Percentiles rank a stretch among this genome's conserved stretches.
These are phyloP conservation scores for Neurospora discreta DNA, from an alignment of 495 filamentous ascomycete genomes.

Conservation along the genomic window DNA sequence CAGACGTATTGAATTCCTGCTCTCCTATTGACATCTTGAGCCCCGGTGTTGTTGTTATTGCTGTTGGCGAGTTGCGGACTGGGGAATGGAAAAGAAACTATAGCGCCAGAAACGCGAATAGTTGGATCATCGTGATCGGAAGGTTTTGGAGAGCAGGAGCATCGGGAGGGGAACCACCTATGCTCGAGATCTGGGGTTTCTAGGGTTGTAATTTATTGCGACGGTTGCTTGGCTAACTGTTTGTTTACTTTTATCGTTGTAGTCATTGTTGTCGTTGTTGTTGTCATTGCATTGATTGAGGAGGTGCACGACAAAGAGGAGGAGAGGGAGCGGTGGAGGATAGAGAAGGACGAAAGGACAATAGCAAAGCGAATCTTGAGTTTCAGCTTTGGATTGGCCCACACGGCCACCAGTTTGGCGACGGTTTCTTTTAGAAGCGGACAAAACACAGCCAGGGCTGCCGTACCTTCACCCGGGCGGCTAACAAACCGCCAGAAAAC, in stretches of 20 bases:
- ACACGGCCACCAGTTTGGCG: background rate
- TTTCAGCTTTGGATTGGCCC: background rate
- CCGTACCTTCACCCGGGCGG: background rate
- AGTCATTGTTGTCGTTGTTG: background rate
- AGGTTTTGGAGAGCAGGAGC: background rate
- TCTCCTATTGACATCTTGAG: background rate
- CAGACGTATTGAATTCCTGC: background rate
- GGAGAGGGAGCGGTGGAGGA: background rate
- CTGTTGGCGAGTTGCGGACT: background rate
- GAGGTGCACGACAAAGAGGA: background rate
- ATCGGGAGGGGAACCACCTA: background rate
- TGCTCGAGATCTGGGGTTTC: background rate
- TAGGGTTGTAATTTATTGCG: background rate
- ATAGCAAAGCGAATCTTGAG: background rate
- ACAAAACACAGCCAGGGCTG: background rate
- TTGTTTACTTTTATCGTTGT: background rate
- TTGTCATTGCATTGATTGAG: background rate
- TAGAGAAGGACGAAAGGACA: background rate
- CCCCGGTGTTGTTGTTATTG: background rate
- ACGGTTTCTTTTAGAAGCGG: background rate
- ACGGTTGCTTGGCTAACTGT: background rate
- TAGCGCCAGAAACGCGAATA: background rate
- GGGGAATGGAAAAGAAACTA: background rate
- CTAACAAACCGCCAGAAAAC: background rate
- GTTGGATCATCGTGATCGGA: background rate